Percentiles rank a stretch among this genome's conserved stretches.
Conservation (phyloP, 352 stramenopile genomes). For the Chrysophaeum taylorii region DNA sequence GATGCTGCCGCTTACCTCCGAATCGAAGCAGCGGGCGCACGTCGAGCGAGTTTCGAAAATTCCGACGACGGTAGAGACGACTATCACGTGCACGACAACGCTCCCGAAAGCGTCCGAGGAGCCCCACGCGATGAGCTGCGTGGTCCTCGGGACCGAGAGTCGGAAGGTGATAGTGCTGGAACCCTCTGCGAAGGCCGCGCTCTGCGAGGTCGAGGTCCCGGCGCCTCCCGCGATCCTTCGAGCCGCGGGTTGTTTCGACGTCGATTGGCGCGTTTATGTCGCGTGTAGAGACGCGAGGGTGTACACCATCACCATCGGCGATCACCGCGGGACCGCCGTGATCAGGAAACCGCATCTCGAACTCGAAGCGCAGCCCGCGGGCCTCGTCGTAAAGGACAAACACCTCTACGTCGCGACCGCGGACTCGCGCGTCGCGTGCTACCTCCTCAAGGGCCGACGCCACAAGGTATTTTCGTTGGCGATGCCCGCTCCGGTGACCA, state of each 20-base stretch:
- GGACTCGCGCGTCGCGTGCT: constrained; percentile 64
- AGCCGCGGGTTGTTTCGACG: constrained; percentile 38
- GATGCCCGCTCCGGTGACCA: constrained; percentile 65
- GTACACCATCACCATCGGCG: constrained; percentile 73
- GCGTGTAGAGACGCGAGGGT: constrained; percentile 65
- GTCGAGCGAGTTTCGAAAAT: background rate
- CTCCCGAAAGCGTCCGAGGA: constrained; percentile 71
- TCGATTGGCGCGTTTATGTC: constrained; percentile 65
- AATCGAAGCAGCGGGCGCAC: background rate
- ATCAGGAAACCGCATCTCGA: constrained; percentile 18
- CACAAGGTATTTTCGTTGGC: constrained; percentile 69
- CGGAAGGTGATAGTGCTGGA: background rate
- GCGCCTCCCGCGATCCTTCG: constrained; percentile 21
- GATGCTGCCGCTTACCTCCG: background rate
- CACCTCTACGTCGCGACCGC: constrained; percentile 64
- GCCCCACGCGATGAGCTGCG: constrained; percentile 7
- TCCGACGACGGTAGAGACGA: background rate
- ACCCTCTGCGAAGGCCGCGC: background rate
- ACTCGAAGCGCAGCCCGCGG: constrained; percentile 8
- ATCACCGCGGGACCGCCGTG: constrained; percentile 27
- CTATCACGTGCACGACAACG: constrained; percentile 67
- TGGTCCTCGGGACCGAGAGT: constrained; percentile 19
- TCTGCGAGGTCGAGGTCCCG: constrained; percentile 20
- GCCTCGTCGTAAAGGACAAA: constrained; percentile 13
- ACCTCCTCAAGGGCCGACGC: constrained; percentile 71